Conservation (phyloP, 176 grass and related monocot species). For the Ensete ventricosum region DNA sequence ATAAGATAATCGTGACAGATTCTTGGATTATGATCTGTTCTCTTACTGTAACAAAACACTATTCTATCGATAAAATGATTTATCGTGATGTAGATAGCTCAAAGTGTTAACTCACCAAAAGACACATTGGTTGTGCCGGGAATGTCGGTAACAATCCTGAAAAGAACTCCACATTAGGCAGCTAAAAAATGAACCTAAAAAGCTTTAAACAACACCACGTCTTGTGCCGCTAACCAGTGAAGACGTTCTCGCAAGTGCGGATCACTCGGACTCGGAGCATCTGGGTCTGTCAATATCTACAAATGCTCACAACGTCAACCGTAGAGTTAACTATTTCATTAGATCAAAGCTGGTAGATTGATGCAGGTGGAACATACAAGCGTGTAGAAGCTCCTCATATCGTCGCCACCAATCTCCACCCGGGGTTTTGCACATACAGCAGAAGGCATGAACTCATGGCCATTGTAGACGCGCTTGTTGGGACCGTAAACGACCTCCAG, state of each 20-base stretch:
- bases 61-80: neutral
- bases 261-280: slow-evolving; percentile 89
- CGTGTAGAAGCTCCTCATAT: slow-evolving; percentile 76
- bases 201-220: no score
- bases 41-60: no score
- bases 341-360: no score
- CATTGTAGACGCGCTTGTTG: slow-evolving; percentile 73
- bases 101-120: slow-evolving; percentile 40
- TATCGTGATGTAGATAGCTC: neutral
- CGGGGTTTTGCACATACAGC: slow-evolving; percentile 46
- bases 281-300: slow-evolving; percentile 88
- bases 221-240: slow-evolving; percentile 42
- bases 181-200: neutral
- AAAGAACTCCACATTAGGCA: neutral
- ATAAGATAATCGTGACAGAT: no score
- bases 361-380: slow-evolving; percentile 33
- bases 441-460: slow-evolving; percentile 80
- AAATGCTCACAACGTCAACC: neutral
- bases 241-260: slow-evolving; percentile 83
- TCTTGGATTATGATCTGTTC: no score
- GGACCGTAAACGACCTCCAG: slow-evolving; percentile 65
- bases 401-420: slow-evolving; percentile 62
- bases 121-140: slow-evolving; percentile 79
- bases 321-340: no score
- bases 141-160: slow-evolving; percentile 91